Base-by-base conservation (phyloP, 1,139 yeast species). In the Nadsonia starkeyi-henricii region DNA sequence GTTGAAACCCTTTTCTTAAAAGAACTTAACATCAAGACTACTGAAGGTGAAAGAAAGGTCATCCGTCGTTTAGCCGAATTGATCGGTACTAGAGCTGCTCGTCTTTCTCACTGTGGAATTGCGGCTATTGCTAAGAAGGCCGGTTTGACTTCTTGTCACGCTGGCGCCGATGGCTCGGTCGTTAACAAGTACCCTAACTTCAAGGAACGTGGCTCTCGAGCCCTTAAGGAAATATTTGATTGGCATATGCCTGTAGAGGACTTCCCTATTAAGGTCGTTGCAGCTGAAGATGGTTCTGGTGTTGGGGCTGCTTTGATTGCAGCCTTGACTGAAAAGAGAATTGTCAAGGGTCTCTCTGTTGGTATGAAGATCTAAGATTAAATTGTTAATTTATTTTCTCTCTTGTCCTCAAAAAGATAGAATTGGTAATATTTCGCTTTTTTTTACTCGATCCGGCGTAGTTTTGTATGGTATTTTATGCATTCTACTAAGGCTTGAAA, bases 281-380 rank as follows among this genome's bases (percentile, higher is more conserved):
- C 89, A 50, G 97, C 98, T 55, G 96, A 89, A 69, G 98, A 91
- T 70, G 98, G 98, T 58, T 81, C 94, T 49, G 98, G 97, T 69
- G 97, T 85, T 44, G 97, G 97, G 62, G 97, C 97, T 49, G 98
- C 97, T 47, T 77, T 91, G 58, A 89, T 89, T 68, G 96, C 97
- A 49, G 96, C 97, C 50, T 76, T 89, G 68, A 85, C 97, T 50
- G 78, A 81, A 66, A 71, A 78, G 66, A 81, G 97, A 71, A 70
- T 84, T 60, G 70, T 71, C 48, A 71, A 75, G 50, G 89, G 89
- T 46, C 70, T 74, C 59, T 78, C 91, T 54, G 89, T 88, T 50
- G 96, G 96, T 63, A 66, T 74, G 48, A 62, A 56, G 42, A 33
- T 7, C 15, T 33, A 33, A n/a, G 28, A 23, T 5, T 23, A 9